Evolutionary conservation across 2,329 filamentous ascomycete species (phyloP).

Genomic region (Purpureocillium lavendulum): DNA sequence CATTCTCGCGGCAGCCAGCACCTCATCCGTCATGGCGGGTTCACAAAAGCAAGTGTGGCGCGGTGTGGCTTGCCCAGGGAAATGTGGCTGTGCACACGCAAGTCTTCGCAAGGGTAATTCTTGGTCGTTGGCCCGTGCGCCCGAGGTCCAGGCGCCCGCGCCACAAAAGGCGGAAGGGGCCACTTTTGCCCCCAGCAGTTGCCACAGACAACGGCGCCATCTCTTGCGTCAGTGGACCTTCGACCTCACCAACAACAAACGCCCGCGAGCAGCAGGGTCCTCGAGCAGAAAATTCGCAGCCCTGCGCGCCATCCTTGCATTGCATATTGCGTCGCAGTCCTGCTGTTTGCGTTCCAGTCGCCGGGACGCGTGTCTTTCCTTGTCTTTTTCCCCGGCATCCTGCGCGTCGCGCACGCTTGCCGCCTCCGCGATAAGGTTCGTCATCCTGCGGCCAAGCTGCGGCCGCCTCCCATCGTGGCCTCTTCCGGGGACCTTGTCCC

Average conservation of each 20-base stretch:
- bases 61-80: slow-evolving; percentile 4
- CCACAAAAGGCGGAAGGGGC: background rate
- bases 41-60: slow-evolving; percentile 1
- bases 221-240: slow-evolving; percentile 22
- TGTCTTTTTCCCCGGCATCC: slow-evolving; percentile 1
- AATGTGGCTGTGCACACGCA: slow-evolving; percentile 5
- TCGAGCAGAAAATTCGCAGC: no score
- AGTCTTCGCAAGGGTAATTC: no score
- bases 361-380: background rate
- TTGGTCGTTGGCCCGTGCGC: no score
- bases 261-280: background rate
- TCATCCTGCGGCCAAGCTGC: slow-evolving; percentile 4
- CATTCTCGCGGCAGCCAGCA: no score
- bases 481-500: slow-evolving; percentile 3
- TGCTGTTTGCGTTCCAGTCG: slow-evolving; percentile 5
- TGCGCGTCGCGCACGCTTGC: background rate
- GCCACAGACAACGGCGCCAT: slow-evolving; percentile 30
- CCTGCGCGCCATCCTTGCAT: slow-evolving; percentile 6
- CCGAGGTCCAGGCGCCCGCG: no score
- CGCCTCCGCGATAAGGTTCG: background rate
- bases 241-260: slow-evolving; percentile 6
- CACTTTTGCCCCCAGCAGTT: slow-evolving; percentile 15
- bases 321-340: background rate
- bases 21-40: no score
- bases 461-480: slow-evolving; percentile 5